phyloP scores from a whole-genome alignment of 257 asterid genomes.

The Plantago ovata region DNA sequence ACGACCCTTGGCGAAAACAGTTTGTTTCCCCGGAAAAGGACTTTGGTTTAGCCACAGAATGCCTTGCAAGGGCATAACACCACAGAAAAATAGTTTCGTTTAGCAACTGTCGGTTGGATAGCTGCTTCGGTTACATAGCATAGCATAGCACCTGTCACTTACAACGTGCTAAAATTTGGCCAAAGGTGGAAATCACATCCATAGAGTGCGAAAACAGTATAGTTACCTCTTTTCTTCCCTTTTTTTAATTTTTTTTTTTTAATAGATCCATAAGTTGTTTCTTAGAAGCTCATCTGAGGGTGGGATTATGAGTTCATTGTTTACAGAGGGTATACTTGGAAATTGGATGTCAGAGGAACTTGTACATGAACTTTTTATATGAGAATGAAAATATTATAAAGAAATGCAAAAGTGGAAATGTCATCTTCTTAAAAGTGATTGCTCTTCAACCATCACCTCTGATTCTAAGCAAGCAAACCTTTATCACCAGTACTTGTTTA shows the following conservation, averaged over 20 bases:
- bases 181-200: background rate
- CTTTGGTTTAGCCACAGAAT: slow-evolving; percentile 68
- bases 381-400: too few species aligned
- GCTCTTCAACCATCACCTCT: too few species aligned
- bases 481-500: too few species aligned
- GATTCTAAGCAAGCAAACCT: too few species aligned
- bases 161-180: background rate
- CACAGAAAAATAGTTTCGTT: background rate
- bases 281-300: background rate
- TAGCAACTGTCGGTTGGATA: background rate
- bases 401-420: too few species aligned
- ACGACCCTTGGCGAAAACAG: slow-evolving; percentile 76
- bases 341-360: background rate
- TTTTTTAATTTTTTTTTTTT: background rate
- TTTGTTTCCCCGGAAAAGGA: slow-evolving; percentile 34
- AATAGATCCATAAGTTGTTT: background rate
- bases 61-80: slow-evolving; percentile 39
- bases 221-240: background rate
- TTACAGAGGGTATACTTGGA: background rate
- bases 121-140: background rate
- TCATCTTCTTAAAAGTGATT: too few species aligned
- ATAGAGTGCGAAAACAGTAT: background rate
- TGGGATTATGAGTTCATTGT: background rate
- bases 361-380: slow-evolving; percentile 1
- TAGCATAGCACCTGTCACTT: background rate